These are phyloP conservation scores for Pythium sukuiense DNA, from an alignment of 352 stramenopile genomes.

Conservation along the genomic window DNA sequence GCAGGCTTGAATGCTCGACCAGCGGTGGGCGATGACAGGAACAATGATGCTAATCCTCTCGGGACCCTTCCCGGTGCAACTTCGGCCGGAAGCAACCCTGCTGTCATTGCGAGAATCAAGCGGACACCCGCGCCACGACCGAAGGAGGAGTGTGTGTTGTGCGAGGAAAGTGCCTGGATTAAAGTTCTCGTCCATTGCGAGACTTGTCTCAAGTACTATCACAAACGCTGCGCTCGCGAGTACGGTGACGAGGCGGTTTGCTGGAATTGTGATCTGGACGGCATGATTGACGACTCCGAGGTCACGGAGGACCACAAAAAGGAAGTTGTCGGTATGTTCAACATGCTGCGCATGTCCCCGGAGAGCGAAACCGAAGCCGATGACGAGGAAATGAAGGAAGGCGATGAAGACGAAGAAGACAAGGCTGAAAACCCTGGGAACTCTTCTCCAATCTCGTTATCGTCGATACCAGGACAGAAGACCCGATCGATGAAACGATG, in stretches of 20 bases:
- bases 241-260: conserved; percentile 69
- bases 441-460: conserved; percentile 1
- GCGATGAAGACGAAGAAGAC: conserved; percentile 3
- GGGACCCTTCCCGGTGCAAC: neutral
- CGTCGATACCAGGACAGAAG: neutral
- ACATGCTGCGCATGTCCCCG: conserved; percentile 36
- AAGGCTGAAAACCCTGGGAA: conserved; percentile 11
- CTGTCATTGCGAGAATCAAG: conserved; percentile 18
- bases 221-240: conserved; percentile 67
- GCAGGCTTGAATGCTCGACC: neutral
- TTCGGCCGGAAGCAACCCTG: neutral
- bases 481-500: conserved; percentile 43
- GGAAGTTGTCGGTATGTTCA: conserved; percentile 45
- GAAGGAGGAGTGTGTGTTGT: conserved; percentile 61
- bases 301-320: conserved; percentile 55
- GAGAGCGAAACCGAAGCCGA: conserved; percentile 23
- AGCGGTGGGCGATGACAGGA: neutral
- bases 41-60: neutral
- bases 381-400: conserved; percentile 19
- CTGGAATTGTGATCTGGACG: conserved; percentile 75
- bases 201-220: conserved; percentile 66
- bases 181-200: conserved; percentile 42
- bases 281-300: conserved; percentile 77
- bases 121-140: conserved; percentile 29
- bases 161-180: conserved; percentile 43